Conservation (phyloP, 805 yeast species). For the Scheffersomyces stipitis region DNA sequence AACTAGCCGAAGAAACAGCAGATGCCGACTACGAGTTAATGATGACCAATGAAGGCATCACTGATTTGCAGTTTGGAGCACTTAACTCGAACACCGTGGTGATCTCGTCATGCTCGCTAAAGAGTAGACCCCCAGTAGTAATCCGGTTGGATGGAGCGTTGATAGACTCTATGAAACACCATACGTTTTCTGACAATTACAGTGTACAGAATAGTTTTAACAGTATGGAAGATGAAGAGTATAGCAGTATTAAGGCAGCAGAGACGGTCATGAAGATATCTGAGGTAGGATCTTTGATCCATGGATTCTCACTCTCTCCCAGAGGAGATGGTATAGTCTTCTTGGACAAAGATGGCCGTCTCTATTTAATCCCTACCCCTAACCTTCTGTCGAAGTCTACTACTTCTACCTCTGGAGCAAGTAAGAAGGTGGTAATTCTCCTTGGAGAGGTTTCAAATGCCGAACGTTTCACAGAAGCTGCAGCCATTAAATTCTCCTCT, state of each 20-base stretch:
- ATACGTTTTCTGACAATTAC: slow-evolving; percentile 8
- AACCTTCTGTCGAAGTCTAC: slow-evolving; percentile 27
- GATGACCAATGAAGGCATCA: slow-evolving; percentile 86
- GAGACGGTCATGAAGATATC: slow-evolving; percentile 54
- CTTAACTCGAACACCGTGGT: slow-evolving; percentile 34
- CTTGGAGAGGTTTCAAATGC: slow-evolving; percentile 82
- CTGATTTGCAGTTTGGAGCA: slow-evolving; percentile 62
- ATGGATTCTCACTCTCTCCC: slow-evolving; percentile 73
- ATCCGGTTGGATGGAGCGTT: slow-evolving; percentile 43
- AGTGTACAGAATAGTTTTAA: slow-evolving; percentile 20
- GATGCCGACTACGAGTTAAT: slow-evolving; percentile 23
- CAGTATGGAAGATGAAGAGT: slow-evolving; percentile 20
- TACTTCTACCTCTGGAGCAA: slow-evolving; percentile 9
- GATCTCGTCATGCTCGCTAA: slow-evolving; percentile 38
- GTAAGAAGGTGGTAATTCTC: slow-evolving; percentile 54
- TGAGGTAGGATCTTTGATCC: slow-evolving; percentile 80
- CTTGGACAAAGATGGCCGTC: slow-evolving; percentile 73
- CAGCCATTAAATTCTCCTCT: slow-evolving; percentile 69
- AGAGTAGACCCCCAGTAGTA: slow-evolving; percentile 31
- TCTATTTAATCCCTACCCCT: slow-evolving; percentile 67
- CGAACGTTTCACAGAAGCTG: slow-evolving; percentile 70
- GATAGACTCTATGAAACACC: slow-evolving; percentile 37
- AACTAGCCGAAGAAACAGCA: slow-evolving; percentile 2
- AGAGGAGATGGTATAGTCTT: slow-evolving; percentile 85
- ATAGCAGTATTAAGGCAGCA: slow-evolving; percentile 23